Evolutionary conservation across 352 stramenopile genomes (phyloP).

Genomic region (Phytophthora idaei): DNA sequence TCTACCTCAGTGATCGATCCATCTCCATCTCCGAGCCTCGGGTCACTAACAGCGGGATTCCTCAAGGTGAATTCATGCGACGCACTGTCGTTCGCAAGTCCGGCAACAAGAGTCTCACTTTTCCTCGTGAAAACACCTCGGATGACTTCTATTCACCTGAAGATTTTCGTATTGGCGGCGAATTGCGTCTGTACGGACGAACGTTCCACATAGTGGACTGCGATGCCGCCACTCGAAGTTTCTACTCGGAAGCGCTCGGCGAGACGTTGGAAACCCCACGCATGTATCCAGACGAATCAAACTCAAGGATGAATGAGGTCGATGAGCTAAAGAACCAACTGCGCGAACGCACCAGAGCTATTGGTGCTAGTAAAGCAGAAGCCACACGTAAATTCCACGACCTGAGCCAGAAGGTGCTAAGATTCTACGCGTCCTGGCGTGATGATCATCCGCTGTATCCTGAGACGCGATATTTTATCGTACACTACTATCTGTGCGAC

Average conservation of each 20-base stretch:
- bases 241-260: conserved; percentile 64
- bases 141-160: conserved; percentile 50
- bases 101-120: conserved; percentile 20
- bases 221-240: conserved; percentile 85
- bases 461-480: conserved; percentile 84
- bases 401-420: conserved; percentile 86
- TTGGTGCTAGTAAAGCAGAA: conserved; percentile 46
- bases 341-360: conserved; percentile 29
- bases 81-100: conserved; percentile 54
- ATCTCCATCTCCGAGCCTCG: conserved; percentile 90
- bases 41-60: conserved; percentile 86
- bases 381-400: conserved; percentile 76
- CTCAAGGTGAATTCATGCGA: conserved; percentile 90
- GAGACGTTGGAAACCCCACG: conserved; percentile 42
- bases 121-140: conserved; percentile 27
- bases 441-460: conserved; percentile 91
- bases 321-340: conserved; percentile 57
- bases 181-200: conserved; percentile 82
- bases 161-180: conserved; percentile 83
- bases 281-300: conserved; percentile 82
- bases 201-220: conserved; percentile 89
- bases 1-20: conserved; percentile 82
- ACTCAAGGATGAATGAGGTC: conserved; percentile 55
- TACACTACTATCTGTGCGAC: conserved; percentile 94
- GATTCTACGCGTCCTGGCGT: conserved; percentile 93